Evolutionary conservation across 768 basidiomycete genomes (phyloP), one percentile per base, ranked within the genome.

Genomic region (Leccinum sublutescens): DNA sequence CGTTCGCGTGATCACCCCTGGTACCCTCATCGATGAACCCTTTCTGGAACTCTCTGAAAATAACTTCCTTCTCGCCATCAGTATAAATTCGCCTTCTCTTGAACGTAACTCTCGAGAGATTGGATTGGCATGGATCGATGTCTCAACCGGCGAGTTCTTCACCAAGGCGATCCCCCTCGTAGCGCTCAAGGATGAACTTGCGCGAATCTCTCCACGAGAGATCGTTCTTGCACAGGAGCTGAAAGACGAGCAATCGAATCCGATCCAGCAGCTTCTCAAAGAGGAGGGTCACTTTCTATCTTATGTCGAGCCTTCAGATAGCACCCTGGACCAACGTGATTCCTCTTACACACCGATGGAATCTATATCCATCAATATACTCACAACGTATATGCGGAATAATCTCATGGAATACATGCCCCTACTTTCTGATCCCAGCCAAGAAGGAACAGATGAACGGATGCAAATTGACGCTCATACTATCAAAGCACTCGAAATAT

Each of bases 71-170:
- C 82, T 97, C 31, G 83, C 93, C 5, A 78, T 95, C 40, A 75
- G 70, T 27, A 36, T 74, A 34, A 50, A 65, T 12, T 62, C 58
- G n/a, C 33, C 45, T 12, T 23, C 19, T 21, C 58, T 36, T 43
- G 50, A 56, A 43, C 15, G 31, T 7, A 54, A 12, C 40, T 43
- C 58, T 27, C 61, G 56, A 27, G 54, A 70, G 8, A 59, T 85
- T n/a, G 93, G 92, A 2, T 76, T 98, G 43, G 94, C 95, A 6
- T 98, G 95, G 88, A 93, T 92, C 25, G 95, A 98, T 69, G 84
- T 97, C 17, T 95, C 95, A 14, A 97, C 95, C 0, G 93, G 93
- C 60, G 95, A 96, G 68, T 93, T 96, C 72, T 94, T 90, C 72
- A 87, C 90, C 11, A 91, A 91, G 63, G 70, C 73, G 6, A 79